phyloP scores from a whole-genome alignment of 2,329 filamentous ascomycete genomes.

The Arthrobotrys musiformis region DNA sequence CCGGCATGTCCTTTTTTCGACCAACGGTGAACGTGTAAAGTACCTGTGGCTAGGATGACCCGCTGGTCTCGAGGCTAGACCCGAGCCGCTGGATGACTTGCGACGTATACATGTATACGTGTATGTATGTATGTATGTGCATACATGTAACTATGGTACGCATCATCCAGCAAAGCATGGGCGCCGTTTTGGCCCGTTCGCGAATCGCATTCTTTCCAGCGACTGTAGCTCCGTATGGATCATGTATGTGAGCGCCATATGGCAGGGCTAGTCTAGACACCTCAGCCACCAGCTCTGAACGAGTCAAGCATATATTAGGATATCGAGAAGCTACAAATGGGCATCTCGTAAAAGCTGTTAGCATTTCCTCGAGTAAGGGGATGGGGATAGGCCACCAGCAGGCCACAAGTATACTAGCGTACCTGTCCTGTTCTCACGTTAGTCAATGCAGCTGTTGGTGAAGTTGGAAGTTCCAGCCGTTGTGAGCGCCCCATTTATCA shows the following conservation, averaged over 20 bases:
- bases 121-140: no score
- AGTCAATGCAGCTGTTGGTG: slow-evolving; percentile 4
- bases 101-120: no score
- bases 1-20: no score
- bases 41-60: slow-evolving; percentile 25
- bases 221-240: no score
- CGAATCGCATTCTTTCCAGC: slow-evolving; percentile 20
- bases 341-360: not conserved
- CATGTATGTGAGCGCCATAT: no score
- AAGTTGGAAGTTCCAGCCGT: slow-evolving; percentile 1
- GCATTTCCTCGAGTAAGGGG: not conserved
- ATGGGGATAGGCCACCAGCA: not conserved
- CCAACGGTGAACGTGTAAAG: no score
- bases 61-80: no score
- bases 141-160: slow-evolving; percentile 10
- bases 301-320: not conserved
- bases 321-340: not conserved
- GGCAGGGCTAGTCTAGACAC: not conserved
- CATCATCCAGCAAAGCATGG: slow-evolving; percentile 10
- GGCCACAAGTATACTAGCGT: not conserved
- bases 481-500: not conserved
- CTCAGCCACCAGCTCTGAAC: slow-evolving; percentile 1
- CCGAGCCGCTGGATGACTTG: not conserved
- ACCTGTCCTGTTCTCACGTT: not conserved
- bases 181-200: slow-evolving; percentile 10